Base-by-base conservation (phyloP, 257 asterid genomes). In the Nicotiana tabacum region DNA sequence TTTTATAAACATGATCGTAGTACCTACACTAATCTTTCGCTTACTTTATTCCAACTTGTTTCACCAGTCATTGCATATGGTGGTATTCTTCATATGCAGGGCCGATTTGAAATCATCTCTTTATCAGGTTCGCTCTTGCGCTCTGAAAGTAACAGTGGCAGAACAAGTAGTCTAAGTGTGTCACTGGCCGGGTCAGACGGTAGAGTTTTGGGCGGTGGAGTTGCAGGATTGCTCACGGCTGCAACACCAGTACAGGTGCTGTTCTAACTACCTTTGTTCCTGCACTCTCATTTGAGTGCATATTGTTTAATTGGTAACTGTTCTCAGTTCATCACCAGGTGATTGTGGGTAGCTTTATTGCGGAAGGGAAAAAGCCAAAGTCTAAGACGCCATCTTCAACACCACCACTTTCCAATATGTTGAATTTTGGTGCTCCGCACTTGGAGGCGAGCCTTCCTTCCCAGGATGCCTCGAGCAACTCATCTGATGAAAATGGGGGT, bases 171-270 rank as follows among this genome's bases (percentile, higher is more conserved):
- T 32, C 89, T 95, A 87, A 92, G 92, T 16, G 92, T 95, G 81
- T 93, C 94, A 0, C 65, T 95, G 87, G 94, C 98, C 69, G 94
- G 97, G 30, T 30, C 92, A 35, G 97, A 92, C 57, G 97, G 95
- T 30, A 86, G 88, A 70, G 97, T 95, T 53, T 78, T 93, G 90
- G 99, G 98, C 27, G 99, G 99, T 53, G 94, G 91, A 77, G 98
- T 95, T 78, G 92, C 92, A 29, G 98, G 98, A 82, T 21, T 80
- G 80, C 98, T 95, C n/a, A 84, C 84, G 87, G 99, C 99, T 66
- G 97, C 97, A 48, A 82, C 99, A 27, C 87, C 91, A 0, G 92
- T 92, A 53, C 99, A 95, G 97, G 98, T 93, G 83, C 18, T 51
- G 58, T 69, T 57, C 53, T 12, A 51, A 24, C 30, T 46, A 43